phyloP scores from a whole-genome alignment of 2,329 filamentous ascomycete species.

The Oidium heveae region DNA sequence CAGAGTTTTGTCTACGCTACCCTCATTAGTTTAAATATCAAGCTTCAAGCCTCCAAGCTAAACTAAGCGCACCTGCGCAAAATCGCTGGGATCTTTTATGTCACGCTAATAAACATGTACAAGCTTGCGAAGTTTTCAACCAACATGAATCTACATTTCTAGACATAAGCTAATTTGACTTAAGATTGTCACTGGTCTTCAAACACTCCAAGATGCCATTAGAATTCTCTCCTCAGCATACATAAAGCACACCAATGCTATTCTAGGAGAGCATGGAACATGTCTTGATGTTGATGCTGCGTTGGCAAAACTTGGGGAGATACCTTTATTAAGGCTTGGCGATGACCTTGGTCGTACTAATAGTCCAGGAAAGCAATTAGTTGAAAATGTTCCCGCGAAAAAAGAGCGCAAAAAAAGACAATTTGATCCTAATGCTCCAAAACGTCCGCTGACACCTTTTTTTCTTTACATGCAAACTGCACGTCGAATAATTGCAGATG shows the following conservation, averaged over 20 bases:
- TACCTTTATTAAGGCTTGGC: constrained; percentile 15
- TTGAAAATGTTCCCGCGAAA: constrained; percentile 35
- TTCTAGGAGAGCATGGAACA: constrained; percentile 39
- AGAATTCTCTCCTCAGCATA: constrained; percentile 63
- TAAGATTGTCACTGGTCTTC: constrained; percentile 53
- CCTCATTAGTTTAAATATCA: too few relatives aligned
- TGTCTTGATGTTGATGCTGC: constrained; percentile 18
- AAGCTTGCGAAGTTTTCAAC: too few relatives aligned
- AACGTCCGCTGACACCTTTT: constrained; percentile 80
- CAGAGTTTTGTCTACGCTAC: too few relatives aligned
- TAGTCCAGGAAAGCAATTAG: constrained; percentile 18
- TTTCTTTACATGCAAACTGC: constrained; percentile 86
- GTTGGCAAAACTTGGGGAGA: constrained; percentile 21
- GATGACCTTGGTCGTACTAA: constrained; percentile 10
- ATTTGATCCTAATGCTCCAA: constrained; percentile 80
- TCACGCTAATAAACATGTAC: too few relatives aligned
- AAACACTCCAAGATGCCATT: constrained; percentile 55
- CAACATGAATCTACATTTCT: neutral
- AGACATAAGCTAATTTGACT: constrained; percentile 7
- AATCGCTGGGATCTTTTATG: too few relatives aligned
- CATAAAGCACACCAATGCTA: constrained; percentile 65
- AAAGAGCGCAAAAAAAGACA: constrained; percentile 77
- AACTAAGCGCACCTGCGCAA: too few relatives aligned
- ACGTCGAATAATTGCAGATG: constrained; percentile 54
- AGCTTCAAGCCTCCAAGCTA: too few relatives aligned